Evolutionary conservation across 208 protist genomes (phyloP).

Genomic region (Wallacemonas rigidus): DNA sequence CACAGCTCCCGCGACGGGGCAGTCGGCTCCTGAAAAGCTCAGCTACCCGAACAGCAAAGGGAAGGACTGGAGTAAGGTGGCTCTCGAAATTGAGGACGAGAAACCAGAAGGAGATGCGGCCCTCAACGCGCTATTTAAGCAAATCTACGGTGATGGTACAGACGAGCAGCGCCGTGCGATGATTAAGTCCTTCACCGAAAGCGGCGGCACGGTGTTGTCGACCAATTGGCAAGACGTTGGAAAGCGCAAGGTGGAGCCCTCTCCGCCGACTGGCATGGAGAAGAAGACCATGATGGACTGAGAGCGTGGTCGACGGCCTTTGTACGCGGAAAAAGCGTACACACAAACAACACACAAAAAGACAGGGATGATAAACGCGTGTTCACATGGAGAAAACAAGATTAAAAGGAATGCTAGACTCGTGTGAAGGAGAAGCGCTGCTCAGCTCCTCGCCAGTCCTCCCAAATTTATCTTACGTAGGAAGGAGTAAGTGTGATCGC

Average conservation of each 20-base stretch:
- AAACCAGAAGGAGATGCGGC: slow-evolving; percentile 91
- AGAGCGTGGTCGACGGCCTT: slow-evolving; percentile 9
- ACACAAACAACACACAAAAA: background rate
- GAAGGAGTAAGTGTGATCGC: no score
- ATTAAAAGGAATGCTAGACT: no score
- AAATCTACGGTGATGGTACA: slow-evolving; percentile 93
- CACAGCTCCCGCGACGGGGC: slow-evolving; percentile 13
- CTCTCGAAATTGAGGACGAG: slow-evolving; percentile 79
- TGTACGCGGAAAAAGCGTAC: background rate
- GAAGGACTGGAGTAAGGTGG: slow-evolving; percentile 80
- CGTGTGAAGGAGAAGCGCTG: no score
- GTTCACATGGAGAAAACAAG: no score
- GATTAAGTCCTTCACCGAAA: slow-evolving; percentile 96
- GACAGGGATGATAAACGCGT: no score
- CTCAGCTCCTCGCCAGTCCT: no score
- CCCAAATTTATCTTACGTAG: no score
- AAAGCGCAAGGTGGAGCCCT: slow-evolving; percentile 68
- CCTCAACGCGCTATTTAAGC: slow-evolving; percentile 92
- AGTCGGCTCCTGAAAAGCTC: slow-evolving; percentile 48
- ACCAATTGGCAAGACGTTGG: slow-evolving; percentile 97
- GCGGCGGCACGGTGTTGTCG: slow-evolving; percentile 94
- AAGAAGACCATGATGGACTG: slow-evolving; percentile 54
- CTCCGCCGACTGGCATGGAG: slow-evolving; percentile 92
- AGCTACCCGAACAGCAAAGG: slow-evolving; percentile 82
- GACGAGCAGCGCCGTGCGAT: slow-evolving; percentile 92